Percentiles rank a stretch among this genome's conserved stretches.
phyloP scores from a whole-genome alignment of 768 basidiomycete species.

The Serendipita sp. region DNA sequence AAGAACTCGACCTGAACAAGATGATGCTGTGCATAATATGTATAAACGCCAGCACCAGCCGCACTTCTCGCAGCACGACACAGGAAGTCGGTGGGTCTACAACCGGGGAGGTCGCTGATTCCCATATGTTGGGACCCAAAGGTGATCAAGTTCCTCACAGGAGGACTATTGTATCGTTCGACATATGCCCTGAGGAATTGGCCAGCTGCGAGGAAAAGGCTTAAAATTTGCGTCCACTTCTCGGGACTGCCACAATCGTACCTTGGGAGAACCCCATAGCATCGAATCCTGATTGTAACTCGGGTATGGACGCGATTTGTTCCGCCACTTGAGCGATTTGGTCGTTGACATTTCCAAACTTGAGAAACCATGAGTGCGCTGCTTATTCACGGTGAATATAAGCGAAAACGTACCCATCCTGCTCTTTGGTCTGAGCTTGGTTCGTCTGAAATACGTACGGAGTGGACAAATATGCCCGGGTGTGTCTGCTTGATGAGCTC shows the following conservation, averaged over 20 bases:
- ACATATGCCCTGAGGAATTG: slow-evolving; percentile 80
- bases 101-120: slow-evolving; percentile 56
- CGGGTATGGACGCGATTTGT: slow-evolving; percentile 47
- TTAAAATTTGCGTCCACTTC: not conserved
- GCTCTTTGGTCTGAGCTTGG: slow-evolving; percentile 48
- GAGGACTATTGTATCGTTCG: slow-evolving; percentile 57
- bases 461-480: slow-evolving; percentile 65
- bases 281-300: slow-evolving; percentile 60
- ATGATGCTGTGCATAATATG: slow-evolving; percentile 59
- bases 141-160: slow-evolving; percentile 66
- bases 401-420: slow-evolving; percentile 43
- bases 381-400: not conserved
- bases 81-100: slow-evolving; percentile 46
- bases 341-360: slow-evolving; percentile 68
- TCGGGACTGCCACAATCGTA: slow-evolving; percentile 10
- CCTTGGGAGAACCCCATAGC: slow-evolving; percentile 85
- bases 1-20: slow-evolving; percentile 44
- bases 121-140: slow-evolving; percentile 86
- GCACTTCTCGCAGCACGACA: slow-evolving; percentile 54
- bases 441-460: slow-evolving; percentile 50
- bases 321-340: slow-evolving; percentile 50
- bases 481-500: slow-evolving; percentile 43
- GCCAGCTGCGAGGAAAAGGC: slow-evolving; percentile 32
- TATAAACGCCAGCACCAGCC: slow-evolving; percentile 49
- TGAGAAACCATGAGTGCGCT: slow-evolving; percentile 10